A percentile compares a stretch with the other conserved stretches of the same genome.
phyloP scores from a whole-genome alignment of 1,284 basidiomycete species.

The Puccinia coronata region DNA sequence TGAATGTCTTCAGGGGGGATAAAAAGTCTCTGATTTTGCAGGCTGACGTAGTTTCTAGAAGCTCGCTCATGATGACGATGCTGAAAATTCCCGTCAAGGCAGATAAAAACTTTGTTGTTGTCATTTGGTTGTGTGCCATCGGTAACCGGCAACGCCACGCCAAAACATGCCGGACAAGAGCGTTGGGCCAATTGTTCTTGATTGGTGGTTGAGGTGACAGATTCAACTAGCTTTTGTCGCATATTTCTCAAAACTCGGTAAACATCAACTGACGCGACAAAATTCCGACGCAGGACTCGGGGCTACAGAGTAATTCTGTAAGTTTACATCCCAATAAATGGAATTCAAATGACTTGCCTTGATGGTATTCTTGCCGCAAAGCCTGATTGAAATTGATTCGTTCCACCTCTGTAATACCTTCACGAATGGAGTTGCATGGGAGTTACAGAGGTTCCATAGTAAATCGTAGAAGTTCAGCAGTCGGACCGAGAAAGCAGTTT shows the following conservation, averaged over 20 bases:
- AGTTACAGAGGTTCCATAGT: background rate
- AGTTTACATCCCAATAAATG: background rate
- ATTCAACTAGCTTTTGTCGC: background rate
- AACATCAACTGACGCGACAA: background rate
- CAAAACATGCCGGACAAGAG: constrained; percentile 12
- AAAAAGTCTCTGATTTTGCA: background rate
- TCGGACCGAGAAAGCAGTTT: background rate
- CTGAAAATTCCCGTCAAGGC: too few species aligned
- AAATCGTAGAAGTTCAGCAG: too few species aligned
- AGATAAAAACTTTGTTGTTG: background rate
- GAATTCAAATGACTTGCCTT: background rate
- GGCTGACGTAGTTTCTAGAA: background rate
- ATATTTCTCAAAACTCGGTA: background rate
- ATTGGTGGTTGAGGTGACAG: background rate
- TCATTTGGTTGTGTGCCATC: background rate
- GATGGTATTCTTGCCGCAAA: background rate
- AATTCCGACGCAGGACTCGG: background rate
- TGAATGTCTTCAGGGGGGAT: background rate
- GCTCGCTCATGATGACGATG: background rate
- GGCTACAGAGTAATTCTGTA: background rate
- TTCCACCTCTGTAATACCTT: background rate
- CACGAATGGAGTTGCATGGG: background rate
- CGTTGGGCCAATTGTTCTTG: background rate
- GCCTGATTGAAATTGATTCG: background rate
- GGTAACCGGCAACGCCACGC: background rate